Evolutionary conservation across 805 yeast species (phyloP).

Genomic region (Teunomyces lycoperdinae): DNA sequence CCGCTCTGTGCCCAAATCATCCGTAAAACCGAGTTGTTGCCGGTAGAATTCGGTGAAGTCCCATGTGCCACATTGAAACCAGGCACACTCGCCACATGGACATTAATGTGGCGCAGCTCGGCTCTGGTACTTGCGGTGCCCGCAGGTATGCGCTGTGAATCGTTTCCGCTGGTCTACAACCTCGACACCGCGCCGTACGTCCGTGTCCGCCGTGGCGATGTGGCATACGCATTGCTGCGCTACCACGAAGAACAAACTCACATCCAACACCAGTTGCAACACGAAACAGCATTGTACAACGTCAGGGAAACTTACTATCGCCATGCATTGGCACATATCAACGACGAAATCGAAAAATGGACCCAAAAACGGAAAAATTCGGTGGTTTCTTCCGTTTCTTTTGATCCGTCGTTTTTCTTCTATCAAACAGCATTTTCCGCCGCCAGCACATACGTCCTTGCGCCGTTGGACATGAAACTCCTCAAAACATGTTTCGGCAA

Average conservation of each 20-base stretch:
- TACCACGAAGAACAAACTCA: conserved; percentile 58
- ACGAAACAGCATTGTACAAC: conserved; percentile 58
- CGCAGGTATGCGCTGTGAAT: conserved; percentile 29
- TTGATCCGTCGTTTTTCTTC: conserved; percentile 50
- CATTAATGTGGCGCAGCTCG: conserved; percentile 55
- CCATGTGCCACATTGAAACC: conserved; percentile 56
- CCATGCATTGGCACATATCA: conserved; percentile 56
- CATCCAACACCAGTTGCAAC: conserved; percentile 49
- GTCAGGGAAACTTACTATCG: conserved; percentile 56
- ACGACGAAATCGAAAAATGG: conserved; percentile 35
- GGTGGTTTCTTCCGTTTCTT: too few species aligned
- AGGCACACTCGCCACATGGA: conserved; percentile 53
- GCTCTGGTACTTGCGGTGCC: conserved; percentile 51
- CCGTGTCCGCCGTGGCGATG: conserved; percentile 67
- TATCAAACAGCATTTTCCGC: conserved; percentile 78
- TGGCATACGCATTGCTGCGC: conserved; percentile 50
- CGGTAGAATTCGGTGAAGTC: conserved; percentile 52
- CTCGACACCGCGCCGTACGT: conserved; percentile 45
- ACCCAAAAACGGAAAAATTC: too few species aligned
- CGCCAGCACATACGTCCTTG: conserved; percentile 58
- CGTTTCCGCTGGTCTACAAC: conserved; percentile 55
- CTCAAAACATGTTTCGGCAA: conserved; percentile 58
- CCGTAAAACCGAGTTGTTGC: conserved; percentile 55
- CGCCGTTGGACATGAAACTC: conserved; percentile 78
- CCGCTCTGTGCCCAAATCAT: conserved; percentile 70